A percentile compares a stretch with the other conserved stretches of the same genome.
Conservation (phyloP, 176 grass and related monocot species). For the Rhynchospora breviuscula region DNA sequence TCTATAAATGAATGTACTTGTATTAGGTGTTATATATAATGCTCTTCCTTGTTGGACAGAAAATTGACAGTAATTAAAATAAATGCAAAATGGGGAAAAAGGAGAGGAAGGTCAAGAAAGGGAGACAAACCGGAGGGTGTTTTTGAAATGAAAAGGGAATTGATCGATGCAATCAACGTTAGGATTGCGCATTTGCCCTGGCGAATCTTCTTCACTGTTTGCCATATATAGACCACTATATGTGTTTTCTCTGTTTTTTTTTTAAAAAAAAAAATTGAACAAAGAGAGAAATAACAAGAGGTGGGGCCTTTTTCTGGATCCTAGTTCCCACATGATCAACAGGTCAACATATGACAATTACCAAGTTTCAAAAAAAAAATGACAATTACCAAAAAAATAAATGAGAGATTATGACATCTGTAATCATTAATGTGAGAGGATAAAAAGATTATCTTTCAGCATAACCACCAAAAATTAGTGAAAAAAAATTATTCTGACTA, state of each 20-base stretch:
- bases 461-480: too few relatives aligned
- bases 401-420: too few relatives aligned
- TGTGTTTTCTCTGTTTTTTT: background rate
- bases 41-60: too few relatives aligned
- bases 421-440: too few relatives aligned
- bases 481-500: too few relatives aligned
- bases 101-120: background rate
- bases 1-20: background rate
- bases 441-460: too few relatives aligned
- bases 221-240: background rate
- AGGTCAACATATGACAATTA: background rate
- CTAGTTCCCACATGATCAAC: background rate
- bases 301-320: background rate
- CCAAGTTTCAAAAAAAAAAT: background rate
- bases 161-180: background rate
- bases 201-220: constrained; percentile 7
- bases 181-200: background rate
- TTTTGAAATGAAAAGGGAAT: background rate
- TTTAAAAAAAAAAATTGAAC: background rate
- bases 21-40: background rate
- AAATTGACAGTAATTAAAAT: background rate
- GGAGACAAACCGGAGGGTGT: background rate
- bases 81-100: background rate
- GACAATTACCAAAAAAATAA: background rate
- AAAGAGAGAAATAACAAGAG: background rate